Evolutionary conservation across 2,329 filamentous ascomycete species (phyloP).

Genomic region (Cladorrhinum sp.): DNA sequence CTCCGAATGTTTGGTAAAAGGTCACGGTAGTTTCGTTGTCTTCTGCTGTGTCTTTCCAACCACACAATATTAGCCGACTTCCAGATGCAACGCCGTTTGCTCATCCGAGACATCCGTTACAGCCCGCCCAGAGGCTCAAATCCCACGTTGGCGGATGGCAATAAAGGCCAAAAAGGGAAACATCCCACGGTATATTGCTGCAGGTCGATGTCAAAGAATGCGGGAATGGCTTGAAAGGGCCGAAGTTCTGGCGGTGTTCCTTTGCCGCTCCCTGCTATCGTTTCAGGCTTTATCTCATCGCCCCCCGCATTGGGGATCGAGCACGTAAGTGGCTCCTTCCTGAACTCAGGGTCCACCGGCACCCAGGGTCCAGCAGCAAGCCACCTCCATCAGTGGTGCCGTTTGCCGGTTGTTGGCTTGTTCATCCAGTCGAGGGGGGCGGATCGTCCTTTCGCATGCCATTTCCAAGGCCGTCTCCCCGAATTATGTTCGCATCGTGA

Average conservation of each 20-base stretch:
- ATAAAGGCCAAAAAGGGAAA: neutral
- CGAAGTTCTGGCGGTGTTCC: neutral
- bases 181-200: neutral
- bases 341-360: conserved; percentile 14
- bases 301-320: conserved; percentile 21
- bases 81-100: neutral
- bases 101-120: neutral
- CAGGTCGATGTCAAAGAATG: neutral
- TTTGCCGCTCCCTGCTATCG: neutral
- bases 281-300: conserved; percentile 24
- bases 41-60: too few relatives aligned
- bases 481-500: neutral
- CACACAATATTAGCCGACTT: neutral
- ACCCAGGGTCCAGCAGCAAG: neutral
- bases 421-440: neutral
- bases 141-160: neutral
- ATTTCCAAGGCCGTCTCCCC: neutral
- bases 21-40: neutral
- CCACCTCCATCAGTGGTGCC: neutral
- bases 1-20: neutral
- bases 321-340: conserved; percentile 22
- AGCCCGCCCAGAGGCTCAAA: neutral
- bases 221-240: neutral
- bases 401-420: neutral
- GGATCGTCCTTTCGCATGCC: neutral